Evolutionary conservation across 371 early-diverging fungal genomes (phyloP), one percentile per base, ranked within the genome.

Genomic region (Blakeslea trispora): DNA sequence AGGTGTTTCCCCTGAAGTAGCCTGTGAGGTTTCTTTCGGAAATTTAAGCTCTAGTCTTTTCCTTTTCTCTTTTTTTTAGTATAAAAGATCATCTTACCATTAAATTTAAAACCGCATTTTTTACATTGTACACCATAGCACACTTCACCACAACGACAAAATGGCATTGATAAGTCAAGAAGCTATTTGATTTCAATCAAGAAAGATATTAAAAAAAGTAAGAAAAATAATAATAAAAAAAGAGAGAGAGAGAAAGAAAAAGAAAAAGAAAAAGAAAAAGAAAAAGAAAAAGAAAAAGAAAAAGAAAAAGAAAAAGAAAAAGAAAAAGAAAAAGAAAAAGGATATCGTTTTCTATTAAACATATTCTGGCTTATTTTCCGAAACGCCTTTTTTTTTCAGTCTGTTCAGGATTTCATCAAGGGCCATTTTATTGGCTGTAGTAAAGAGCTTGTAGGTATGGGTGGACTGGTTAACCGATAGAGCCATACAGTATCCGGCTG

Each of bases 401-500:
- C n/a, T n/a, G 28, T 5, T 28, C 28, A 28, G 7, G 28, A 28
- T 28, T 28, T 28, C 7, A 28, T 28, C 28, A 28, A 7, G 7
- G 28, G 28, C 28, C 28, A 28, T 28, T 28, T 28, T 28, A 28
- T 28, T 28, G 28, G 28, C 7, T 28, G 5, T 7, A 28, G 7
- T 28, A 28, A 5, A 28, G 28, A 28, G 7, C 28, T 28, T 5
- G 28, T 28, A 28, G 28, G 28, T 28, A 28, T 28, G 7, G 28
- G 28, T 28, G 28, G 45, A 44, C 68, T 45, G 2, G 55, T 54
- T 21, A 63, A 40, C 22, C 59, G 45, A 32, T 50, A 58, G 11
- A 79, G 28, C 82, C 82, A 82, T 7, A 78, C 69, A 14, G 67
- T 66, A 47, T 82, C 77, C 0, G 80, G 55, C 41, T 74, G 57